Conservation (phyloP, 805 yeast genomes). For the Brettanomyces custersianus region DNA sequence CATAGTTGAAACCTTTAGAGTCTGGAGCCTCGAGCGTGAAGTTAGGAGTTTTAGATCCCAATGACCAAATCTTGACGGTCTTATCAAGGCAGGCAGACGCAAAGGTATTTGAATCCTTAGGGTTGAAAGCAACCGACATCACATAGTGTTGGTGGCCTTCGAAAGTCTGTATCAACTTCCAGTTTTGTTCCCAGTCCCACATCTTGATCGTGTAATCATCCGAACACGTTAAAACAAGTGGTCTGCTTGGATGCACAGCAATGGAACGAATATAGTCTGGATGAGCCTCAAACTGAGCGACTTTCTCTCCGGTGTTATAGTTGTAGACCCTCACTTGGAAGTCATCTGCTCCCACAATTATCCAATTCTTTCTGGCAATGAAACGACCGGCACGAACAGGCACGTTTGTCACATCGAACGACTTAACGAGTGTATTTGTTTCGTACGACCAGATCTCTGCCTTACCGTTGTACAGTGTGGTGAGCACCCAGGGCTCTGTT, state of each 20-base stretch:
- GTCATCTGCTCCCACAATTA: constrained; percentile 93
- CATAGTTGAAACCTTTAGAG: constrained; percentile 88
- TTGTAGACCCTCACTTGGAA: constrained; percentile 89
- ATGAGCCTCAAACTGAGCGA: constrained; percentile 94
- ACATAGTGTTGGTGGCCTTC: constrained; percentile 96
- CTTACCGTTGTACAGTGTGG: constrained; percentile 84
- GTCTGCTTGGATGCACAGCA: constrained; percentile 91
- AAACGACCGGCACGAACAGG: constrained; percentile 96
- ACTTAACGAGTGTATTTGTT: constrained; percentile 71
- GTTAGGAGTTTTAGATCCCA: constrained; percentile 81
- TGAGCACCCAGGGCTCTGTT: constrained; percentile 91
- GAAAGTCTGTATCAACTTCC: constrained; percentile 84
- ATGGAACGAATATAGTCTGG: constrained; percentile 92
- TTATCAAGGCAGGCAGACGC: constrained; percentile 96
- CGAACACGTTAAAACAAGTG: constrained; percentile 78
- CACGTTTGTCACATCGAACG: constrained; percentile 89
- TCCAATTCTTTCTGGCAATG: constrained; percentile 95
- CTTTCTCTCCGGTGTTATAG: constrained; percentile 90
- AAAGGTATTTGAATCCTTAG: constrained; percentile 95
- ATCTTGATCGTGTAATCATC: constrained; percentile 88
- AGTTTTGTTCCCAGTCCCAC: constrained; percentile 96
- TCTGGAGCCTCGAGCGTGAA: constrained; percentile 89
- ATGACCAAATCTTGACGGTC: constrained; percentile 94
- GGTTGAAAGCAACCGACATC: constrained; percentile 91
- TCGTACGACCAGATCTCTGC: constrained; percentile 94